Conservation (phyloP, 2,329 filamentous ascomycete genomes). For the Talaromyces atroroseus region DNA sequence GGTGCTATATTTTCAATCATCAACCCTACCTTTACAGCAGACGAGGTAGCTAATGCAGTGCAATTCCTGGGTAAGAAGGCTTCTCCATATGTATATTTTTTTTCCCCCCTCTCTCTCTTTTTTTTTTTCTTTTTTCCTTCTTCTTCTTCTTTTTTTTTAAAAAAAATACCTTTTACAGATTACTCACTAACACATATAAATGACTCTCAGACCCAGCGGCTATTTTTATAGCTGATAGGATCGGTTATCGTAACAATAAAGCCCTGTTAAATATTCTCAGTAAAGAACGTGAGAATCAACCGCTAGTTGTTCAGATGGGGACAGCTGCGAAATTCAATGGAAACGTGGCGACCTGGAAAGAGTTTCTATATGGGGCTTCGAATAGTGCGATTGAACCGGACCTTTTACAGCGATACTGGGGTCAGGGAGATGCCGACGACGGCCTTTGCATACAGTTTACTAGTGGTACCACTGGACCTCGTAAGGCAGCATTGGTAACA, state of each 20-base stretch:
- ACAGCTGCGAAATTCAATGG: background rate
- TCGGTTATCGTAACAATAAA: background rate
- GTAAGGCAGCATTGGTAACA: constrained; percentile 65
- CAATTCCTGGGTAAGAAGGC: background rate
- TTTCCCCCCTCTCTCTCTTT: too few species aligned
- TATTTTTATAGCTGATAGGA: background rate
- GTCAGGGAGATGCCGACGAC: constrained; percentile 44
- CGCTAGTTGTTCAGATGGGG: background rate
- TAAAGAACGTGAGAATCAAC: background rate
- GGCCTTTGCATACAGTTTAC: constrained; percentile 59
- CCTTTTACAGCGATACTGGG: too few species aligned
- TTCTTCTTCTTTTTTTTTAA: too few species aligned
- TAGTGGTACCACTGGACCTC: constrained; percentile 59
- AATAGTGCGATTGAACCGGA: background rate
- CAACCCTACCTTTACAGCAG: constrained; percentile 66
- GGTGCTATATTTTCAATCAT: constrained; percentile 62
- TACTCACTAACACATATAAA: background rate
- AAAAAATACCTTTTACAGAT: background rate
- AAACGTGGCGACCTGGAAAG: background rate
- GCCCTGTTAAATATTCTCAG: background rate
- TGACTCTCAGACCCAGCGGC: background rate
- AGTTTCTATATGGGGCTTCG: background rate
- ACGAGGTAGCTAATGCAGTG: constrained; percentile 45
- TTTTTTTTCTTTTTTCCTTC: too few species aligned
- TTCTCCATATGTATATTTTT: too few species aligned